A percentile compares a stretch with the other conserved stretches of the same genome.
Evolutionary conservation across 306 rosid genomes (phyloP).

Genomic region (Vigna mungo): DNA sequence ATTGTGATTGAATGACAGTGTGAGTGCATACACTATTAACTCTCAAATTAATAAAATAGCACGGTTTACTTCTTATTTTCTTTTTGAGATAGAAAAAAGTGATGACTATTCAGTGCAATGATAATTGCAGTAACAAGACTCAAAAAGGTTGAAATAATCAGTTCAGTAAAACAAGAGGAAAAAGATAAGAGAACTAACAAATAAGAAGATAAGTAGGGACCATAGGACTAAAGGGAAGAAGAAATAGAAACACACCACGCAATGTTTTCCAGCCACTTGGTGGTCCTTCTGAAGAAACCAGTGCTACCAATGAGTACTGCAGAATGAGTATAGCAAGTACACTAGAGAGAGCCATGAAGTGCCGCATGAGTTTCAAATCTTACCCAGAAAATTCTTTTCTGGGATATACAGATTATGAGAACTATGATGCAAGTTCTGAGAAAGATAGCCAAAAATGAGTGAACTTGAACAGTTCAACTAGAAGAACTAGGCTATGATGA

Average conservation of each 20-base stretch:
- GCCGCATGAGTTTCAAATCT: conserved; percentile 49
- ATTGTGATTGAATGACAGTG: not conserved
- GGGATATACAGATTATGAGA: conserved; percentile 38
- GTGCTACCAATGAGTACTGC: conserved; percentile 45
- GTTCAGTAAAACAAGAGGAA: not conserved
- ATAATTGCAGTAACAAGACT: conserved; percentile 15
- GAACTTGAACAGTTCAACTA: conserved; percentile 22
- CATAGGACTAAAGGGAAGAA: not conserved
- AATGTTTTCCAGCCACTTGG: conserved; percentile 64
- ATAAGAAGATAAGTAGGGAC: not conserved
- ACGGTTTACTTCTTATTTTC: conserved; percentile 13
- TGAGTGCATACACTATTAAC: not conserved
- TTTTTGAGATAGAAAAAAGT: not conserved
- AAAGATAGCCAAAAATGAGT: conserved; percentile 6
- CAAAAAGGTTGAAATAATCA: not conserved
- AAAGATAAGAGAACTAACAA: not conserved
- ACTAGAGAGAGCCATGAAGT: conserved; percentile 53
- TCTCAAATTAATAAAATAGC: not conserved
- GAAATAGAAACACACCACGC: conserved; percentile 51
- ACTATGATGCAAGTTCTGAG: conserved; percentile 30
- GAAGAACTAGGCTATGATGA: conserved; percentile 11
- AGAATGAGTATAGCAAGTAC: conserved; percentile 54
- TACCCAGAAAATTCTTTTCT: conserved; percentile 32
- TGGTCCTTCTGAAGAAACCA: conserved; percentile 73
- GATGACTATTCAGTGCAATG: not conserved